Conservation (phyloP, 805 yeast genomes). For the Babjeviella inositovora region DNA sequence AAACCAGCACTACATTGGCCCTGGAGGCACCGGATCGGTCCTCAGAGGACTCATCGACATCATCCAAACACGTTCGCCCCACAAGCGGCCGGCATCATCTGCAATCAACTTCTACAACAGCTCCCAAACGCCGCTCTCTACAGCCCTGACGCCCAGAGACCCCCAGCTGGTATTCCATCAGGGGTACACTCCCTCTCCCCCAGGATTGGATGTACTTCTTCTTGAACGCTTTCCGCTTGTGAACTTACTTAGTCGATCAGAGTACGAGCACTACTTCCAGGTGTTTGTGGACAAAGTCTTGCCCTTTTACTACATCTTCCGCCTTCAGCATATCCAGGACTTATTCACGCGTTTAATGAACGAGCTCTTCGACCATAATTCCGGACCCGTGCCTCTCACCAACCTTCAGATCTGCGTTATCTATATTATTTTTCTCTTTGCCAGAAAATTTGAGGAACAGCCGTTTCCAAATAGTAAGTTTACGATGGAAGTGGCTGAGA, state of each 20-base stretch:
- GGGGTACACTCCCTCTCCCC: conserved; percentile 15
- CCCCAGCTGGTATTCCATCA: conserved; percentile 9
- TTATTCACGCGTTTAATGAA: no score
- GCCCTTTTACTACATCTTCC: conserved; percentile 24
- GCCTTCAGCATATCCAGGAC: no score
- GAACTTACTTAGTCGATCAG: conserved; percentile 11
- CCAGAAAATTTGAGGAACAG: conserved; percentile 10
- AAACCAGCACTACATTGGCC: conserved; percentile 29
- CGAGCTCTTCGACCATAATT: no score
- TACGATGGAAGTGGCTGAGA: conserved; percentile 9
- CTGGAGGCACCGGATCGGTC: conserved; percentile 25
- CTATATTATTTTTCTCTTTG: conserved; percentile 28
- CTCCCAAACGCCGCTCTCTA: conserved; percentile 12
- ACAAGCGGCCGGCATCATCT: conserved; percentile 12
- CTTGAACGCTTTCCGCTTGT: conserved; percentile 20
- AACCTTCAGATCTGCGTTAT: conserved; percentile 27
- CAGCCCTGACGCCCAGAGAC: conserved; percentile 15
- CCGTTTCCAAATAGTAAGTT: conserved; percentile 9
- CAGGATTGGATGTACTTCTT: conserved; percentile 11
- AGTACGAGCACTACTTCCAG: conserved; percentile 16
- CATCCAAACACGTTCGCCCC: conserved; percentile 17
- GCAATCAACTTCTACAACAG: conserved; percentile 6
- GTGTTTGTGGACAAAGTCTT: conserved; percentile 24
- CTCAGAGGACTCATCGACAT: conserved; percentile 24
- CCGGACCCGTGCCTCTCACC: no score